Percentiles rank a stretch among this genome's conserved stretches.
These are phyloP conservation scores for Phytophthora multivora DNA, from an alignment of 352 stramenopile genomes.

Conservation along the genomic window DNA sequence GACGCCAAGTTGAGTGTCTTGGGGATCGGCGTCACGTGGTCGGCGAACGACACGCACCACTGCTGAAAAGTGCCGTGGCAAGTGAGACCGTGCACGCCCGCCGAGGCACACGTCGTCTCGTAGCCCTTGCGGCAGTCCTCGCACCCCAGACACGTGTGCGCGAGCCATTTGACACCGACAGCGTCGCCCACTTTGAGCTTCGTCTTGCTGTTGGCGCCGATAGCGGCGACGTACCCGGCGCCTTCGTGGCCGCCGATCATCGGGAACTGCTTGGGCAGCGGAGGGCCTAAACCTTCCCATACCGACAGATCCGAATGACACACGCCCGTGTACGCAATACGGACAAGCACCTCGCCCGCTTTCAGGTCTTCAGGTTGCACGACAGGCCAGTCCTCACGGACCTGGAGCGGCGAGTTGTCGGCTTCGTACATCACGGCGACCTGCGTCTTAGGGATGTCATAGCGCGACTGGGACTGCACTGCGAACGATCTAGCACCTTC, in stretches of 20 bases:
- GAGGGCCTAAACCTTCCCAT: slow-evolving; percentile 44
- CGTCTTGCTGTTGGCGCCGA: slow-evolving; percentile 48
- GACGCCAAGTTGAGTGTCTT: slow-evolving; percentile 42
- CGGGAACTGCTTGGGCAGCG: slow-evolving; percentile 39
- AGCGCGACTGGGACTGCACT: slow-evolving; percentile 44
- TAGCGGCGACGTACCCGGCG: slow-evolving; percentile 53
- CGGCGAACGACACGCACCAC: slow-evolving; percentile 73
- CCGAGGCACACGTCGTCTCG: slow-evolving; percentile 43
- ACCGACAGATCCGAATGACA: slow-evolving; percentile 58
- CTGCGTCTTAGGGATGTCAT: slow-evolving; percentile 58
- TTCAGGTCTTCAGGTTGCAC: slow-evolving; percentile 49
- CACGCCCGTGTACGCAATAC: slow-evolving; percentile 54
- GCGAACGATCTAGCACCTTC: slow-evolving; percentile 25
- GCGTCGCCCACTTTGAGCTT: slow-evolving; percentile 54
- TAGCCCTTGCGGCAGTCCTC: slow-evolving; percentile 61
- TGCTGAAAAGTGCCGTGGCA: slow-evolving; percentile 57
- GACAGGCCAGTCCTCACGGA: slow-evolving; percentile 54
- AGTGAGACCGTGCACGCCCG: slow-evolving; percentile 43
- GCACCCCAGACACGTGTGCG: slow-evolving; percentile 52
- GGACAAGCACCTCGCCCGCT: slow-evolving; percentile 52
- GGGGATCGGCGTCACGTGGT: slow-evolving; percentile 80
- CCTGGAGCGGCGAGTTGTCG: slow-evolving; percentile 48
- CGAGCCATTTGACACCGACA: slow-evolving; percentile 60
- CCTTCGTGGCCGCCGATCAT: slow-evolving; percentile 68
- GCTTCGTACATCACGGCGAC: slow-evolving; percentile 55